phyloP scores from a whole-genome alignment of 768 basidiomycete species.

The Amanita molliuscula region DNA sequence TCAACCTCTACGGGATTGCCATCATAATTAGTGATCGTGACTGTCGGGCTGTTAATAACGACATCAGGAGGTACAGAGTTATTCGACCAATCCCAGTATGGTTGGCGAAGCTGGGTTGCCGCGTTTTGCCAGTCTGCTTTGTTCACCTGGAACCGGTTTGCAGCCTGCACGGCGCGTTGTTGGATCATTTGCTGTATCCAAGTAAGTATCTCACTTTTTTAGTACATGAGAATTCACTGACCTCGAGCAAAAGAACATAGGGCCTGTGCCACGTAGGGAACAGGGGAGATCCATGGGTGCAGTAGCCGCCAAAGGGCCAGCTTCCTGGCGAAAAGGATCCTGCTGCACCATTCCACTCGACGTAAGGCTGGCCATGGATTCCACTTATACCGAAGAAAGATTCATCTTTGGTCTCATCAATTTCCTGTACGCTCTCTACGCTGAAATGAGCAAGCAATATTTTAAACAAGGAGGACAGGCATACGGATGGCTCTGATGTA shows the following conservation, averaged over 20 bases:
- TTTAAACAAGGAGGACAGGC: neutral
- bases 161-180: conserved; percentile 27
- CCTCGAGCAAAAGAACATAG: conserved; percentile 41
- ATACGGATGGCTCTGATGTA: conserved; percentile 40
- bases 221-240: conserved; percentile 11
- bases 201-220: neutral
- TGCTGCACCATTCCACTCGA: conserved; percentile 31
- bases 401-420: conserved; percentile 18
- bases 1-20: conserved; percentile 16
- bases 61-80: conserved; percentile 27
- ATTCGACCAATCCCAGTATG: conserved; percentile 45
- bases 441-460: neutral
- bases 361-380: conserved; percentile 42
- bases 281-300: conserved; percentile 40
- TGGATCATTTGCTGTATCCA: conserved; percentile 35
- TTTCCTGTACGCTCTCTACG: conserved; percentile 21
- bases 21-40: conserved; percentile 19
- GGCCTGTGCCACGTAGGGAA: conserved; percentile 52
- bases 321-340: conserved; percentile 13
- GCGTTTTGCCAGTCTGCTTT: conserved; percentile 19
- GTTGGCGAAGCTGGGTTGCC: conserved; percentile 25
- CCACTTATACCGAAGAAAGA: conserved; percentile 38
- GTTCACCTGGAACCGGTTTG: conserved; percentile 26
- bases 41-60: conserved; percentile 18
- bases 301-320: conserved; percentile 35